Percentiles rank a stretch among this genome's conserved stretches.
These are phyloP conservation scores for Trichophyton schoenleinii DNA, from an alignment of 2,329 filamentous ascomycete species.

Conservation along the genomic window DNA sequence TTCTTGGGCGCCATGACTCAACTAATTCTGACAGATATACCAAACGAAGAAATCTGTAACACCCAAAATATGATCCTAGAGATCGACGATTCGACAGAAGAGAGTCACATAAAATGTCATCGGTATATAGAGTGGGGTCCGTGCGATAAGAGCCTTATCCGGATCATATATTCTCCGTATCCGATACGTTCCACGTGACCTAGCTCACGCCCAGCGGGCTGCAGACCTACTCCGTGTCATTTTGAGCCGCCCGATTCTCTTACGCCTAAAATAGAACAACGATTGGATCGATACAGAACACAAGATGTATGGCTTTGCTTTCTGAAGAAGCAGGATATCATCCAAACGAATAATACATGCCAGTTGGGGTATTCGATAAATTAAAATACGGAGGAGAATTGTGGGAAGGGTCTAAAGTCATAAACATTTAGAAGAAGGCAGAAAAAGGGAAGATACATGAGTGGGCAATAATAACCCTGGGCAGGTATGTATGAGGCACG, in stretches of 20 bases:
- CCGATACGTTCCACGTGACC: not conserved
- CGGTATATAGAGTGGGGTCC: not conserved
- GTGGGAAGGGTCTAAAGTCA: not conserved
- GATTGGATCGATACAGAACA: not conserved
- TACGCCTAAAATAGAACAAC: not conserved
- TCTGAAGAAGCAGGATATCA: not conserved
- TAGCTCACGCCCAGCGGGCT: too few species aligned
- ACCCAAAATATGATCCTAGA: not conserved
- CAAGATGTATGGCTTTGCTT: not conserved
- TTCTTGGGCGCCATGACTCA: constrained; percentile 58
- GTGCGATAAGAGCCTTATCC: constrained; percentile 4
- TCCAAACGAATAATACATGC: not conserved
- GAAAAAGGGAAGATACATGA: not conserved
- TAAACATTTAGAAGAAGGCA: not conserved
- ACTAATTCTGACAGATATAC: too few species aligned
- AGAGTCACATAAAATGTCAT: not conserved
- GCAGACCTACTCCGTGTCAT: too few species aligned
- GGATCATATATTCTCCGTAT: not conserved
- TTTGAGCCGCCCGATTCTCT: not conserved
- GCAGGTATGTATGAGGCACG: not conserved
- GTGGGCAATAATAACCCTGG: not conserved
- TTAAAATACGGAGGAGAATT: not conserved
- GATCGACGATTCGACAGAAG: not conserved
- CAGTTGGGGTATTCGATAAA: not conserved
- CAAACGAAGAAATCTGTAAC: not conserved